Evolutionary conservation across 495 filamentous ascomycete genomes (phyloP).

Genomic region (Hyaloscypha variabilis): DNA sequence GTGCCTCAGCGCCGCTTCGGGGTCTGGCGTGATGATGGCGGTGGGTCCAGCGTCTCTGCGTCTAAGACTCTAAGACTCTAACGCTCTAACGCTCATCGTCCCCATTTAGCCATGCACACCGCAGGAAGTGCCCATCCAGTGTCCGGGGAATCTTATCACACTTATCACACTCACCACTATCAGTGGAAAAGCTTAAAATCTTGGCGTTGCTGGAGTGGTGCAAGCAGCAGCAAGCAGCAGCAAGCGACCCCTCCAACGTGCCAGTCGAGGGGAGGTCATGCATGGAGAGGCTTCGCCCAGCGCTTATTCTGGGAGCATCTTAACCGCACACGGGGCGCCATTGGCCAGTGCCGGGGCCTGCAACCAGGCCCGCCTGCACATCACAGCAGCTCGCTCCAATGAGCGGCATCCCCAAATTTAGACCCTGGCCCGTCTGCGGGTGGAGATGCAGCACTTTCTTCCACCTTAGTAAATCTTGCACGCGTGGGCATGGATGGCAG

Average conservation of each 20-base stretch:
- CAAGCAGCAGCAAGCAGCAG: too few species aligned
- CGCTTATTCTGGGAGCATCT: conserved; percentile 15
- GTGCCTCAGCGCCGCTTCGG: neutral
- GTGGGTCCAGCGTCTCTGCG: neutral
- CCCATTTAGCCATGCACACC: neutral
- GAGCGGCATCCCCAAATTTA: conserved; percentile 16
- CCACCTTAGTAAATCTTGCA: neutral
- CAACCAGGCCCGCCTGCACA: conserved; percentile 12
- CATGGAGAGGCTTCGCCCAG: neutral
- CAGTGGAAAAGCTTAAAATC: conserved; percentile 12
- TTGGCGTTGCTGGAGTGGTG: neutral
- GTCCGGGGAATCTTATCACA: neutral
- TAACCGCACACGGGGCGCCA: conserved; percentile 5
- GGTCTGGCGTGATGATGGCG: neutral
- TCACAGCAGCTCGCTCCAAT: conserved; percentile 12
- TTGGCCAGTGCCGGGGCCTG: conserved; percentile 9
- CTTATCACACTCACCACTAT: neutral
- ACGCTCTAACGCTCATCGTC: neutral
- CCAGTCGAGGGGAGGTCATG: too few species aligned
- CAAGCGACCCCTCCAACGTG: neutral
- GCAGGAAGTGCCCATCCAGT: neutral
- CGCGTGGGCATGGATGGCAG: conserved; percentile 7
- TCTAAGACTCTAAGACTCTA: neutral
- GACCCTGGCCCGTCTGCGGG: conserved; percentile 21
- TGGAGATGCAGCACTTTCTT: neutral